Evolutionary conservation across 2,329 filamentous ascomycete species (phyloP).

Genomic region (Penicillium italicum): DNA sequence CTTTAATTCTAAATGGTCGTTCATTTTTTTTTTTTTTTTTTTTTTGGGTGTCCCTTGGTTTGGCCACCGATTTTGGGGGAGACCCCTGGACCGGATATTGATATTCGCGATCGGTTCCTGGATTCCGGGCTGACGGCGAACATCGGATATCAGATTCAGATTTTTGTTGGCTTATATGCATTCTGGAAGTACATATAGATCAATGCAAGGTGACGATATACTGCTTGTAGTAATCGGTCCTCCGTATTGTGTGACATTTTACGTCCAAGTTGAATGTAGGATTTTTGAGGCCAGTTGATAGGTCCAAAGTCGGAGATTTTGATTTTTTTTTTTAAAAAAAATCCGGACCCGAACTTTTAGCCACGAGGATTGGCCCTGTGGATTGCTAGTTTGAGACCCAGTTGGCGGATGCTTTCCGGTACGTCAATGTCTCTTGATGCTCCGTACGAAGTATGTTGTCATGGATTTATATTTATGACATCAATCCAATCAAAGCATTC

Average conservation of each 20-base stretch:
- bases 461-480: background rate
- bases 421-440: background rate
- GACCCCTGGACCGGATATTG: background rate
- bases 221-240: background rate
- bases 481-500: background rate
- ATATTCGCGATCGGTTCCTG: constrained; percentile 3
- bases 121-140: background rate
- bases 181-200: background rate
- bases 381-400: background rate
- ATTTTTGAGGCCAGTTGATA: background rate
- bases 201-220: background rate
- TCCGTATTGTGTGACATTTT: background rate
- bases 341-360: background rate
- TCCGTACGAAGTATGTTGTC: background rate
- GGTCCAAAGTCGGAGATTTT: background rate
- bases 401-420: background rate
- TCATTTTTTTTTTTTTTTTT: background rate
- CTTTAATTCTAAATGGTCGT: background rate
- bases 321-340: background rate
- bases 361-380: background rate
- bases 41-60: background rate
- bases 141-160: background rate
- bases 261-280: too few species aligned
- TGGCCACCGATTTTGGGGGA: background rate
- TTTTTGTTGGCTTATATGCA: background rate